A percentile compares a stretch with the other conserved stretches of the same genome.
Conservation (phyloP, 495 filamentous ascomycete genomes). For the Lineolata rhizophorae region DNA sequence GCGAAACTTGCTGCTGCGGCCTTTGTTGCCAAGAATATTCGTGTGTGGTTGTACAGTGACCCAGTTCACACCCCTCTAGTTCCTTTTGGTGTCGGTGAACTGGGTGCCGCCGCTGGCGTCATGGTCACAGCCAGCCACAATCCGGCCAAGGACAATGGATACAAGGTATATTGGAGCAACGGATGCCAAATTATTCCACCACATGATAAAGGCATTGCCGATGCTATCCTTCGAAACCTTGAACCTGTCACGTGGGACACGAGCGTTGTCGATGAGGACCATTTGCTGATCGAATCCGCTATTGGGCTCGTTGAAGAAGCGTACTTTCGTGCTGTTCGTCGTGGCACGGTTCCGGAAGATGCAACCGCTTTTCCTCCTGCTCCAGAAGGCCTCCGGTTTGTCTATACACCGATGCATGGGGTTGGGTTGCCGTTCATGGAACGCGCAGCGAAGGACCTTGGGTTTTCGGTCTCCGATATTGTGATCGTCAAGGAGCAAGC, state of each 20-base stretch:
- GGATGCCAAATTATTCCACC: slow-evolving; percentile 51
- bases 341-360: slow-evolving; percentile 2
- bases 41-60: slow-evolving; percentile 35
- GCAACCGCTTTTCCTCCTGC: too few relatives aligned
- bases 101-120: slow-evolving; percentile 38
- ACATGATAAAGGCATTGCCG: slow-evolving; percentile 37
- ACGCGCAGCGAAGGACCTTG: slow-evolving; percentile 23
- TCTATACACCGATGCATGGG: slow-evolving; percentile 53
- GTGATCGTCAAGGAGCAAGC: slow-evolving; percentile 19
- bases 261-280: slow-evolving; percentile 20
- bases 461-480: slow-evolving; percentile 19
- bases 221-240: slow-evolving; percentile 33
- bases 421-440: slow-evolving; percentile 33
- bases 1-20: slow-evolving; percentile 41
- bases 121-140: slow-evolving; percentile 62
- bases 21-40: slow-evolving; percentile 37
- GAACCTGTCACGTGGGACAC: slow-evolving; percentile 30
- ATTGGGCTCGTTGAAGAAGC: slow-evolving; percentile 13
- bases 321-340: slow-evolving; percentile 13
- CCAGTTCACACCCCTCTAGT: slow-evolving; percentile 43
- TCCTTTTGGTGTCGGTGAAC: slow-evolving; percentile 37
- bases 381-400: slow-evolving; percentile 30
- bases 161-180: slow-evolving; percentile 53
- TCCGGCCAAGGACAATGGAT: slow-evolving; percentile 47
- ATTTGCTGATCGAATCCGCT: slow-evolving; percentile 20